Evolutionary conservation across 225 moss, liverwort and hornwort genomes (phyloP).

Genomic region (Marchantia polymorpha): DNA sequence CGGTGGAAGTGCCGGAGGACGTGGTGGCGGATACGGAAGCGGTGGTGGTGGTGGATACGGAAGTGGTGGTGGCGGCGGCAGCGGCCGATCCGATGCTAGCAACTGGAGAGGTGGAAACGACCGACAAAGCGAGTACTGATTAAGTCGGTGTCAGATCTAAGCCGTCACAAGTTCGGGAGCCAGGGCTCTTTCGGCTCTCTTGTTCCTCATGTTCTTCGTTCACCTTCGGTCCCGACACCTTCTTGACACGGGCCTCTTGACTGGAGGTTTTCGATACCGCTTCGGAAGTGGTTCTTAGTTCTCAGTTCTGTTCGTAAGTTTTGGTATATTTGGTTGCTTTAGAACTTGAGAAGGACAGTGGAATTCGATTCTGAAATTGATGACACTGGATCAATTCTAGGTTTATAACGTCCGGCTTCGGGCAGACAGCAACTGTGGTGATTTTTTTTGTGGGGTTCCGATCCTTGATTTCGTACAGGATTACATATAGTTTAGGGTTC

Average conservation of each 20-base stretch:
- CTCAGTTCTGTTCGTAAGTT: slow-evolving; percentile 29
- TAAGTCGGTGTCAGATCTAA: too few relatives aligned
- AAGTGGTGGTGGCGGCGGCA: too few relatives aligned
- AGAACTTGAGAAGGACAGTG: too few relatives aligned
- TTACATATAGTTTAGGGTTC: too few relatives aligned
- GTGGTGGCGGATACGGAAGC: slow-evolving; percentile 25
- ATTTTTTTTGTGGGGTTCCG: too few relatives aligned
- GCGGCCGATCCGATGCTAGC: slow-evolving; percentile 27
- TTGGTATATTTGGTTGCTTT: slow-evolving; percentile 37
- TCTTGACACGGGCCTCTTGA: slow-evolving; percentile 16
- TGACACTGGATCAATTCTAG: too few relatives aligned
- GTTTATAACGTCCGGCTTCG: too few relatives aligned
- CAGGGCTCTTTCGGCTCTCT: background rate
- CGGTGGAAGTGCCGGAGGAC: slow-evolving; percentile 8
- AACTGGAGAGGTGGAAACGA: slow-evolving; percentile 30
- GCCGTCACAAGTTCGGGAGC: slow-evolving; percentile 14
- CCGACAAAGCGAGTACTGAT: slow-evolving; percentile 12
- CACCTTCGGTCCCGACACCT: slow-evolving; percentile 16
- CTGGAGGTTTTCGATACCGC: slow-evolving; percentile 7
- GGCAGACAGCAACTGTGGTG: too few relatives aligned
- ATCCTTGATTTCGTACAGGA: too few relatives aligned
- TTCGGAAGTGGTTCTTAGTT: slow-evolving; percentile 13
- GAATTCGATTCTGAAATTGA: too few relatives aligned
- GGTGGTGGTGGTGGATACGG: slow-evolving; percentile 23
- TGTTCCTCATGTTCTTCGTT: slow-evolving; percentile 3